Conservation (phyloP, 768 basidiomycete species). For the Grammothele lineata region DNA sequence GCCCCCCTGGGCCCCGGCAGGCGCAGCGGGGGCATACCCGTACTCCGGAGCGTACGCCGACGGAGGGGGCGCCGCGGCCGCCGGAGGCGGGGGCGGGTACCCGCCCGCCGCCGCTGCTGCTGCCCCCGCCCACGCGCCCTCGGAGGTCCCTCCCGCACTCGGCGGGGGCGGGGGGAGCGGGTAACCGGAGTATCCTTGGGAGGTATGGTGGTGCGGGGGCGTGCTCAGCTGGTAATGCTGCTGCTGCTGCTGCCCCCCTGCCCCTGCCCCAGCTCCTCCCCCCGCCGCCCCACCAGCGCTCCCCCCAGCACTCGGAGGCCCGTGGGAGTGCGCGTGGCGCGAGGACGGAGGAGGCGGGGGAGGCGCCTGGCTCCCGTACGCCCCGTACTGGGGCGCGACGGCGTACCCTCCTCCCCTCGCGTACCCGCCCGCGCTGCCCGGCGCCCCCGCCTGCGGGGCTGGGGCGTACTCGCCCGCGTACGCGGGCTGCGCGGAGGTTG, state of each 20-base stretch:
- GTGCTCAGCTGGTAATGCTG: conserved; percentile 24
- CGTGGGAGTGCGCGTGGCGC: conserved; percentile 3
- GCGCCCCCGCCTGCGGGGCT: conserved; percentile 4
- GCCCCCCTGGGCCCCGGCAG: not conserved
- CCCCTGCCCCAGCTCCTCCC: conserved; percentile 3
- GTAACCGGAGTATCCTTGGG: conserved; percentile 23
- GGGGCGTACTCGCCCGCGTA: conserved; percentile 13
- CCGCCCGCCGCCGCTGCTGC: conserved; percentile 2
- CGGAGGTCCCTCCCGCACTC: conserved; percentile 3
- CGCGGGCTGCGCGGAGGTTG: conserved; percentile 6
- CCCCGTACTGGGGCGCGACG: conserved; percentile 7
- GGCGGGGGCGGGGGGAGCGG: conserved; percentile 22
- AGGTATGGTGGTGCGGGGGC: conserved; percentile 20
- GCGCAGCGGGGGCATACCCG: not conserved
- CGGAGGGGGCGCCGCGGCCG: conserved; percentile 1
- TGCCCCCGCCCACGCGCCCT: not conserved
- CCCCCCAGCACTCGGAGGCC: no score
- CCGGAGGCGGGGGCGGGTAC: conserved; percentile 11
- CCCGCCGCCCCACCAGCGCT: no score
- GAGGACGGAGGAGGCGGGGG: conserved; percentile 1
- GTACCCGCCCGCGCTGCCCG: conserved; percentile 1
- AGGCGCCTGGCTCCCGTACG: conserved; percentile 3
- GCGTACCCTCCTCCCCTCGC: no score
- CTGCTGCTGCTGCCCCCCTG: conserved; percentile 2
- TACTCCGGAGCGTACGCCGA: conserved; percentile 2